Base-by-base conservation (phyloP, 2,329 filamentous ascomycete species). In the Trichoderma cornu-damae region DNA sequence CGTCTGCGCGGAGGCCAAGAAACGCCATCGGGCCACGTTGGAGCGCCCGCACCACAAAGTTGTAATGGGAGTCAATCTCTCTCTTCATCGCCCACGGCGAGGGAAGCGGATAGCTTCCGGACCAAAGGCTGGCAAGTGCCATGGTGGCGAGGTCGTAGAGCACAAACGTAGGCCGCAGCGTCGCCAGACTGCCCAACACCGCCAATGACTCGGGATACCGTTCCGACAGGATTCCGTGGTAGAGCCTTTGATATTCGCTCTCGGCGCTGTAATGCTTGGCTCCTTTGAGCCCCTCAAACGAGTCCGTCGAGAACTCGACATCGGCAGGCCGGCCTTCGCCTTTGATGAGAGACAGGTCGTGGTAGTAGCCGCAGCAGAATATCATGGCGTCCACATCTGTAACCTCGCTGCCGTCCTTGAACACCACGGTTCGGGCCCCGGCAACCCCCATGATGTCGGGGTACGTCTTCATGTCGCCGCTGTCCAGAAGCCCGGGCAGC, bases 341-440 rank as follows among this genome's bases (percentile, higher is more conserved):
- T n/a, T 64, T 58, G 20, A 71, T 52, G 0, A 69, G 40, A 5
- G 68, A 68, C 42, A 69, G 63, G 51, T 68, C 65, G 38, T 66
- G 63, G n/a, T 62, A 56, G 40, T 71, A 72, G 1, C 70, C 70
- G 0, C 68, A 66, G 58, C 68, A 70, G 56, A 67, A 62, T 42
- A 72, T 62, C 47, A 72, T 67, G 55, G 66, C 65, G 47, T 72
- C 70, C 3, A 72, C 61, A 18, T 70, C 67, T 7, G 69, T 63
- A 24, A 72, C 40, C 4, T 66, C 61, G n/a, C 57, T 63, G 5
- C 67, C 70, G 35, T 72, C 65, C 4, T 66, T 66, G 9, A 71
- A 59, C 14, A 52, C 38, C 3, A 71, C 64, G 0, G 67, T 63
- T 40, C 62, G 65, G 1, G 70, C 66, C 0, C 69, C 70, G 0